These are phyloP conservation scores for Sphaerulina vaccinii DNA, from an alignment of 2,329 filamentous ascomycete species.

Conservation along the genomic window DNA sequence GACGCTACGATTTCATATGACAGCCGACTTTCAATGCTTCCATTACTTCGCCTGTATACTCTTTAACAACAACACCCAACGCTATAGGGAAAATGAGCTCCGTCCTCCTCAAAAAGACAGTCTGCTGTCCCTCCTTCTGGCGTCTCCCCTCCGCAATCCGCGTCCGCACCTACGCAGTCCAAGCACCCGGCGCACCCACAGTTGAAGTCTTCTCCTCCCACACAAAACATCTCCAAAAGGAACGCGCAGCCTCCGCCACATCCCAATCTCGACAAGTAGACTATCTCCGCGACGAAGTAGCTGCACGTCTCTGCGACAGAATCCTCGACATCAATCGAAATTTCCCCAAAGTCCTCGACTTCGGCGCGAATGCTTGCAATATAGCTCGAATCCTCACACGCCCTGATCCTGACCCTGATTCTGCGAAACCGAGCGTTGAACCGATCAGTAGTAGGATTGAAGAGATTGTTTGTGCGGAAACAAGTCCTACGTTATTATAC, in stretches of 20 bases:
- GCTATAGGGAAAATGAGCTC: conserved; percentile 29
- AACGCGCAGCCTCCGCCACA: conserved; percentile 71
- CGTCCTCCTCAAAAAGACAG: conserved; percentile 10
- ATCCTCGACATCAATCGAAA: conserved; percentile 89
- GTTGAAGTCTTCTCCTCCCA: conserved; percentile 89
- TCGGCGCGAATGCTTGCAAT: conserved; percentile 95
- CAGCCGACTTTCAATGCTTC: background rate
- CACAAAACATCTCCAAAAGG: conserved; percentile 87
- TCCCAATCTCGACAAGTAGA: conserved; percentile 77
- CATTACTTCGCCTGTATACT: background rate
- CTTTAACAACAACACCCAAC: background rate
- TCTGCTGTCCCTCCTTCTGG: conserved; percentile 5
- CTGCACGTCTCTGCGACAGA: conserved; percentile 77
- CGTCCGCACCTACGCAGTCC: conserved; percentile 69
- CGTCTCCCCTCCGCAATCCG: background rate
- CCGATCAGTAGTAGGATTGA: conserved; percentile 70
- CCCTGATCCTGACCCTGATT: conserved; percentile 63
- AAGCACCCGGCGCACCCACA: conserved; percentile 71
- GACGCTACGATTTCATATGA: background rate
- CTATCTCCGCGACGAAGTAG: conserved; percentile 92
- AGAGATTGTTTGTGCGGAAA: conserved; percentile 77
- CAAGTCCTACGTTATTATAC: conserved; percentile 73
- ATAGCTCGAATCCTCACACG: conserved; percentile 74
- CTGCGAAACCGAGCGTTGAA: conserved; percentile 57
- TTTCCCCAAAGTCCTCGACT: conserved; percentile 81